Base-by-base conservation (phyloP, 441 rosid species). In the Syzygium malaccense region DNA sequence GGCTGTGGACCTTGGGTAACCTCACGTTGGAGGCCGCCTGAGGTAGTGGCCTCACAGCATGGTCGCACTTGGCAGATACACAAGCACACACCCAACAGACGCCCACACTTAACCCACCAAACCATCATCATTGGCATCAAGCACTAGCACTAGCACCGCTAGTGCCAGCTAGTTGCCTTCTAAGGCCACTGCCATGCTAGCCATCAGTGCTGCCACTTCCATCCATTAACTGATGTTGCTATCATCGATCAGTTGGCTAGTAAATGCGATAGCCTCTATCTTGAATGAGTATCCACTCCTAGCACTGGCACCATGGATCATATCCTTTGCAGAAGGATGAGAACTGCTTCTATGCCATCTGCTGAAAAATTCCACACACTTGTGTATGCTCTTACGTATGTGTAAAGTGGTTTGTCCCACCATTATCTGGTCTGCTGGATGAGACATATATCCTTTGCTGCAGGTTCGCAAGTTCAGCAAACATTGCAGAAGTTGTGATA, bases 381-480 rank as follows among this genome's bases (percentile, higher is more conserved):
- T 13, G 3, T 37, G 48, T 71, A 71, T 20, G 49, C 80, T 71
- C 45, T 33, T 4, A 26, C 0, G 10, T 9, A 4, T 37, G 51
- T 41, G 83, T 75, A 41, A 37, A 75, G 83, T 75, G n/a, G 25
- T 23, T 25, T 75, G 83, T 75, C n/a, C 83, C n/a, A 41, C 53
- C 83, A 41, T 41, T 41, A 75, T 75, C 48, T 41, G 83, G 51
- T 71, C 51, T 75, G 83, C 10, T 41, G 51, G 11, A 75, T 75
- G 83, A 75, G 83, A 37, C 80, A 10, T 41, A 41, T 23, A 86
- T 85, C 89, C 87, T 23, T 87, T 75, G 60, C 64, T 89, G 90
- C 93, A 94, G 97, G 97, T 94, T 55, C 95, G 96, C 87, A 93
- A 93, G 92, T 95, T 93, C 89, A 95, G 97, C 91, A 95, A 95